Evolutionary conservation across 2,329 filamentous ascomycete species (phyloP).

Genomic region (Hymenoscyphus scutula): DNA sequence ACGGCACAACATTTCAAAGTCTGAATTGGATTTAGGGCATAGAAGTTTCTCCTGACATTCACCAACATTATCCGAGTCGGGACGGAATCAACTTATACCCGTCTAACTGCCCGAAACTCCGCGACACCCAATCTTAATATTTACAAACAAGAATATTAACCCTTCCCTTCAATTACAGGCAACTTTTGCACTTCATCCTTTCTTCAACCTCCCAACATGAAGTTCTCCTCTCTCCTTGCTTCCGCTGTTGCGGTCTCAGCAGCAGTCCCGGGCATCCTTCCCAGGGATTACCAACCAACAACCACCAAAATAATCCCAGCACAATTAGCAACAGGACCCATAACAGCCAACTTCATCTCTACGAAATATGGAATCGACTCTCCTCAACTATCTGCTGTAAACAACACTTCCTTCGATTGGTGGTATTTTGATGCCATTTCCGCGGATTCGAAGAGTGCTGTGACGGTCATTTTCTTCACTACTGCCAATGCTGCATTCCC

Average conservation of each 20-base stretch:
- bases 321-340: background rate
- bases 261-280: background rate
- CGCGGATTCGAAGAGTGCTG: conserved; percentile 27
- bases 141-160: background rate
- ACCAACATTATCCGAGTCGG: too few species aligned
- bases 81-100: too few species aligned
- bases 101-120: background rate
- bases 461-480: conserved; percentile 38
- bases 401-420: conserved; percentile 33
- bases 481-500: conserved; percentile 38
- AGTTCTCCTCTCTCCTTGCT: background rate
- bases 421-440: conserved; percentile 43
- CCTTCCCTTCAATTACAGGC: background rate
- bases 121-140: background rate
- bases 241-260: conserved; percentile 6
- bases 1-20: background rate
- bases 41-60: too few species aligned
- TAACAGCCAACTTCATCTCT: conserved; percentile 84
- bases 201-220: background rate
- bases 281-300: background rate
- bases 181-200: background rate
- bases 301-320: conserved; percentile 10
- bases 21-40: background rate
- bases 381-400: conserved; percentile 26
- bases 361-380: conserved; percentile 18